Evolutionary conservation across 2,329 filamentous ascomycete species (phyloP).

Genomic region (Xylaria sp.): DNA sequence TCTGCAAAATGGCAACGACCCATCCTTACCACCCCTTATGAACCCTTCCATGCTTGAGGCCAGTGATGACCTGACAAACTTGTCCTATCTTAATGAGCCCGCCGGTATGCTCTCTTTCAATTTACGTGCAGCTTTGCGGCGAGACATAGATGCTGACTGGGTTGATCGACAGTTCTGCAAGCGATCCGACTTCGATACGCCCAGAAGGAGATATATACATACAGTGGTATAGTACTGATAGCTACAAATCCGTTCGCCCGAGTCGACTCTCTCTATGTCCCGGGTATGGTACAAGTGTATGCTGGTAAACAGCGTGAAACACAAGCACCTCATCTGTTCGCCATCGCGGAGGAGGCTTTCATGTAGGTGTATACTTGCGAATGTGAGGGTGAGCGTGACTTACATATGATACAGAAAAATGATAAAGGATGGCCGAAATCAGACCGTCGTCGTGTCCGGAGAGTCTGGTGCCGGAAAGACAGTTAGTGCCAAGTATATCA

Average conservation of each 20-base stretch:
- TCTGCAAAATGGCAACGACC: constrained; percentile 77
- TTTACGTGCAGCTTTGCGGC: constrained; percentile 7
- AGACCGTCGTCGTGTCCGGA: constrained; percentile 98
- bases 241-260: constrained; percentile 97
- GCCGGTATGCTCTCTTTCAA: constrained; percentile 66
- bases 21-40: constrained; percentile 89
- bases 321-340: constrained; percentile 96
- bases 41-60: constrained; percentile 98
- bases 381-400: constrained; percentile 39
- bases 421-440: constrained; percentile 93
- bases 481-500: constrained; percentile 99
- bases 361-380: constrained; percentile 62
- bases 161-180: constrained; percentile 73
- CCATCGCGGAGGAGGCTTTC: constrained; percentile 98
- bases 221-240: constrained; percentile 98
- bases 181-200: constrained; percentile 96
- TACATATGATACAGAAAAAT: constrained; percentile 74
- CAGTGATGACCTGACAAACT: constrained; percentile 94
- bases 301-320: constrained; percentile 95
- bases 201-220: constrained; percentile 99
- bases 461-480: constrained; percentile 99
- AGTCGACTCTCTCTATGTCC: constrained; percentile 97
- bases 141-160: constrained; percentile 31
- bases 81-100: constrained; percentile 98
- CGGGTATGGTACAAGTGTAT: constrained; percentile 99